These are phyloP conservation scores for Xerocomus brunneocitrinus DNA, from an alignment of 768 basidiomycete species.

Conservation along the genomic window DNA sequence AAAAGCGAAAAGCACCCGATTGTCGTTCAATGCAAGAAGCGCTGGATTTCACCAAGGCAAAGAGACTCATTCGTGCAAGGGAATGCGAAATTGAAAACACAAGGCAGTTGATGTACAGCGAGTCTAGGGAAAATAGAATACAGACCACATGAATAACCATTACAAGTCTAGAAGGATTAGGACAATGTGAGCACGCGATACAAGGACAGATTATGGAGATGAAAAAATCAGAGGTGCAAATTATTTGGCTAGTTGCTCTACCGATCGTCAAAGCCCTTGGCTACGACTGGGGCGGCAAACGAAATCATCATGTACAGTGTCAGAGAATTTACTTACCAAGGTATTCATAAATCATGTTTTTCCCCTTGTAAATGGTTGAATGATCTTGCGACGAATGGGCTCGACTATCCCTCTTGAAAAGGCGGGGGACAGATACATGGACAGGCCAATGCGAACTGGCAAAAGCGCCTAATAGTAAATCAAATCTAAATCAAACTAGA, in stretches of 20 bases:
- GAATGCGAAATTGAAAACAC: slow-evolving; percentile 65
- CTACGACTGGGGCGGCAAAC: slow-evolving; percentile 77
- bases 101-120: slow-evolving; percentile 42
- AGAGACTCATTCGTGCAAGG: slow-evolving; percentile 62
- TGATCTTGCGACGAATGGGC: slow-evolving; percentile 43
- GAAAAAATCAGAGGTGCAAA: slow-evolving; percentile 54
- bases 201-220: neutral
- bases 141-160: no score
- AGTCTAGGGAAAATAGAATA: neutral
- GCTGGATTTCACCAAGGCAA: slow-evolving; percentile 57
- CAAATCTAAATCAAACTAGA: neutral
- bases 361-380: slow-evolving; percentile 16
- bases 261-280: slow-evolving; percentile 57
- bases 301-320: slow-evolving; percentile 49
- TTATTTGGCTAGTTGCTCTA: slow-evolving; percentile 62
- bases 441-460: slow-evolving; percentile 66
- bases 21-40: slow-evolving; percentile 41
- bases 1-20: slow-evolving; percentile 32
- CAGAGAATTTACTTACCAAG: slow-evolving; percentile 28
- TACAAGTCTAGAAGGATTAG: slow-evolving; percentile 1
- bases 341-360: neutral
- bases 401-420: slow-evolving; percentile 67
- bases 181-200: slow-evolving; percentile 9
- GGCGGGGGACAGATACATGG: slow-evolving; percentile 66
- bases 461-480: slow-evolving; percentile 55